phyloP scores from a whole-genome alignment of 192 early-diverging fungal genomes.

The Coemansia nantahalensis region DNA sequence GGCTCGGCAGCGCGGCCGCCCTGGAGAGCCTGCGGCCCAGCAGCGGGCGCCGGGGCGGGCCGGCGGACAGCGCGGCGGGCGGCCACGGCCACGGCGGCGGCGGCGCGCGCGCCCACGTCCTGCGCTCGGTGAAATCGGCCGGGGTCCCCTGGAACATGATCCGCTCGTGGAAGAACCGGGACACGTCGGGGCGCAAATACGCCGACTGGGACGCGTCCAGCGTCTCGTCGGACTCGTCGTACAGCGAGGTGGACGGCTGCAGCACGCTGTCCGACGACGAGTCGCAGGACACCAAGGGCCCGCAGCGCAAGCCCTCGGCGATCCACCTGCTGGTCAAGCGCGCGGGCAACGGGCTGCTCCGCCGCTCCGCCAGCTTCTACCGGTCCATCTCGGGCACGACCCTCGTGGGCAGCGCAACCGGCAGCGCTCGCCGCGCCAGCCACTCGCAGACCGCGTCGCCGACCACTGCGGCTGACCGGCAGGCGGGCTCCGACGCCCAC shows the following conservation, averaged over 20 bases:
- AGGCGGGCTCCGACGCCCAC: neutral
- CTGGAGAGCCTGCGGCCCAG: neutral
- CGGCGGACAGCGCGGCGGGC: neutral
- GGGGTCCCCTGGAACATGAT: slow-evolving; percentile 33
- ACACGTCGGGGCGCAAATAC: neutral
- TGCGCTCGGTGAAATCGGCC: slow-evolving; percentile 27
- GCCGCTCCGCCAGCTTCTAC: slow-evolving; percentile 49
- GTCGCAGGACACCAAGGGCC: slow-evolving; percentile 2
- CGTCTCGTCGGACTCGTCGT: slow-evolving; percentile 10
- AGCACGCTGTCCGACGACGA: slow-evolving; percentile 5
- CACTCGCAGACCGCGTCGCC: neutral
- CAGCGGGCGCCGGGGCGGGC: too few species aligned
- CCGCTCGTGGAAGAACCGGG: slow-evolving; percentile 19
- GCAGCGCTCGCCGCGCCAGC: too few species aligned
- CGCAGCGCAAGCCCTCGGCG: slow-evolving; percentile 30
- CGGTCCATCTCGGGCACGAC: slow-evolving; percentile 24
- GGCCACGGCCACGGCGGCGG: neutral
- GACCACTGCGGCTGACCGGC: too few species aligned
- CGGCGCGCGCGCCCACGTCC: slow-evolving; percentile 8
- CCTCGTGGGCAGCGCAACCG: neutral
- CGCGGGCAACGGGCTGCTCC: slow-evolving; percentile 36
- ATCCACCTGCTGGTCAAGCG: slow-evolving; percentile 45
- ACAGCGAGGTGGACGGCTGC: slow-evolving; percentile 22
- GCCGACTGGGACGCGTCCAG: slow-evolving; percentile 22
- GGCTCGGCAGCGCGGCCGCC: neutral